Base-by-base conservation (phyloP, 2,329 filamentous ascomycete genomes). In the Neocatenulostroma microsporum region DNA sequence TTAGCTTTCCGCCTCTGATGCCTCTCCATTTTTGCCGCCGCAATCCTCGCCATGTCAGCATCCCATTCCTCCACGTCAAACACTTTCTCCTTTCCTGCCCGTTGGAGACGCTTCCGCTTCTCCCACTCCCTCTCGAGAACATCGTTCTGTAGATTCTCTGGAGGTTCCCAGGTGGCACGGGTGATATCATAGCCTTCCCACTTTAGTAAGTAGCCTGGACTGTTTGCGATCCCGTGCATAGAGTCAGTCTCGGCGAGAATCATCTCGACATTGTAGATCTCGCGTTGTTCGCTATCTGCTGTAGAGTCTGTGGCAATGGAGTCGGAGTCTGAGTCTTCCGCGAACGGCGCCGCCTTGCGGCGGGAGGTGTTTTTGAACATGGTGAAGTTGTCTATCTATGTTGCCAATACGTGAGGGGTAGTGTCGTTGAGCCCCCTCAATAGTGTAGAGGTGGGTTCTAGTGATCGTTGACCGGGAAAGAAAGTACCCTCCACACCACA, bases 171-270 rank as follows among this genome's bases (percentile, higher is more conserved):
- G 1, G 51, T 55, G 13, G 45, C 44, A 11, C 43, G 34, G 8
- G 42, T 27, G 0, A 55, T 41, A 4, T 45, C 39, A 34, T 57
- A 61, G 18, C 51, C 52, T 17, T 48, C 44, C 57, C 57, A 61
- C 34, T 57, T 55, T 32, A 57, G 36, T 7, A 58, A 44, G 34
- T 55, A 58, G 11, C 36, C 8, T 17, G 20, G n/a, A n/a, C n/a
- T n/a, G n/a, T n/a, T 10, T 14, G 23, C 24, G 3, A 33, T 26
- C 5, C 27, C 36, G 8, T 42, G 31, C 7, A 44, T 37, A 7
- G 34, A 21, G 20, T 43, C 26, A 10, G 11, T 24, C 18, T 55
- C 52, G 17, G 47, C 44, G 4, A 59, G 39, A n/a, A 60, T 49
- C 21, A 39, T 43, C 23, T 61, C 57, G 11, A 61, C 54, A 10